A percentile compares a stretch with the other conserved stretches of the same genome.
Evolutionary conservation across 495 filamentous ascomycete genomes (phyloP).

Genomic region (Echria macrotheca): DNA sequence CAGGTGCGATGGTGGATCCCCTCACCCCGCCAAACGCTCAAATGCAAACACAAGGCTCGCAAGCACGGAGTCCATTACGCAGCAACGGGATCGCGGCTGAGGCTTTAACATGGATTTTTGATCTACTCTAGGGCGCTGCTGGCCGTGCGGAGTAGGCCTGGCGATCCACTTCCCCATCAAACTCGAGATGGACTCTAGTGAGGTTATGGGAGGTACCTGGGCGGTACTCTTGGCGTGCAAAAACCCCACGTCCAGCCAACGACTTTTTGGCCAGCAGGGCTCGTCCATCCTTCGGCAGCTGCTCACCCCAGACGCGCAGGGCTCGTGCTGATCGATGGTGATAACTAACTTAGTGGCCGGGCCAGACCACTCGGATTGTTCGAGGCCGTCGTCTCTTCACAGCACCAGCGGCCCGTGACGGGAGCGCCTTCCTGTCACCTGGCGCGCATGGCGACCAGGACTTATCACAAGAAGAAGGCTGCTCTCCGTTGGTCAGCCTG

Average conservation of each 20-base stretch:
- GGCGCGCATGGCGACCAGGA: background rate
- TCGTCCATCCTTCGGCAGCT: no score
- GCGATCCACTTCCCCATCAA: background rate
- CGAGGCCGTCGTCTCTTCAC: no score
- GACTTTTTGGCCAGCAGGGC: no score
- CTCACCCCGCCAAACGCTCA: constrained; percentile 11
- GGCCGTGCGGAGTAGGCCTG: constrained; percentile 11
- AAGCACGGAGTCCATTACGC: no score
- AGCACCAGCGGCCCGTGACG: constrained; percentile 6
- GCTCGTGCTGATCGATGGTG: no score
- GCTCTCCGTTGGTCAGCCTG: constrained; percentile 4
- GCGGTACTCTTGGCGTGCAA: constrained; percentile 4
- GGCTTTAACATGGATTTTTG: constrained; percentile 11
- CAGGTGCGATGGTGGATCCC: constrained; percentile 8
- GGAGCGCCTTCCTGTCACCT: constrained; percentile 2
- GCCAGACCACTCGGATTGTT: constrained; percentile 9
- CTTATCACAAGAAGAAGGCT: constrained; percentile 5
- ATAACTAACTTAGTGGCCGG: no score
- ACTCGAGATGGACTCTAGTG: background rate
- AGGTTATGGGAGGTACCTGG: constrained; percentile 4
- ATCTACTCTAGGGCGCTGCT: no score
- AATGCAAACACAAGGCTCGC: no score
- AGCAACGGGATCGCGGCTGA: background rate
- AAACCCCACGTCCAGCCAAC: background rate
- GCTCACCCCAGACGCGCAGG: background rate